phyloP scores from a whole-genome alignment of 1,284 basidiomycete genomes.

The Puccinia polysora region DNA sequence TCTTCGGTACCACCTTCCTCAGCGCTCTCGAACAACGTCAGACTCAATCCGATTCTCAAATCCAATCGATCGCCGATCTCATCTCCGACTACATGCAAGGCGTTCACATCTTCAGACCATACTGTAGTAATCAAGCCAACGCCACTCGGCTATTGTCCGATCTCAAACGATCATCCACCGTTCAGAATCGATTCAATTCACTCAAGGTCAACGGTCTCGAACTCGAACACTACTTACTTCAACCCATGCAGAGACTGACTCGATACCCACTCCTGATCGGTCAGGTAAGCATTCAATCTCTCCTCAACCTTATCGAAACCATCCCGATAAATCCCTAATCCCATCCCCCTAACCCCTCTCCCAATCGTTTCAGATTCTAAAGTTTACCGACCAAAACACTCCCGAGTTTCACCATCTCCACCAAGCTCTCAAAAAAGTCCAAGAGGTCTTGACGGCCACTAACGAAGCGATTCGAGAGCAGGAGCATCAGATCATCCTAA shows the following conservation, averaged over 20 bases:
- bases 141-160: slow-evolving; percentile 1
- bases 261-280: slow-evolving; percentile 38
- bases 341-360: not conserved
- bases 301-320: not conserved
- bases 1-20: slow-evolving; percentile 34
- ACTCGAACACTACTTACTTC: slow-evolving; percentile 38
- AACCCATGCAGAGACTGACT: slow-evolving; percentile 43
- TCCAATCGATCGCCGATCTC: slow-evolving; percentile 13
- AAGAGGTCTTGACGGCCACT: slow-evolving; percentile 20
- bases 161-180: not conserved
- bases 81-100: slow-evolving; percentile 31
- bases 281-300: slow-evolving; percentile 8
- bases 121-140: slow-evolving; percentile 42
- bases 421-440: slow-evolving; percentile 26
- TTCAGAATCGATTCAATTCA: slow-evolving; percentile 1
- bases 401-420: not conserved
- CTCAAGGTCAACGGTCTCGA: slow-evolving; percentile 38
- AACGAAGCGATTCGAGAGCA: slow-evolving; percentile 36
- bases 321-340: not conserved
- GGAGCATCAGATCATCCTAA: slow-evolving; percentile 11
- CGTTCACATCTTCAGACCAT: slow-evolving; percentile 31
- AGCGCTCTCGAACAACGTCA: slow-evolving; percentile 31
- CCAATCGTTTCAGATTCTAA: slow-evolving; percentile 27
- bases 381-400: slow-evolving; percentile 22
- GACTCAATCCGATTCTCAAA: not conserved